These are phyloP conservation scores for Pestalotiopsis fici DNA, from an alignment of 2,329 filamentous ascomycete genomes.

Conservation along the genomic window DNA sequence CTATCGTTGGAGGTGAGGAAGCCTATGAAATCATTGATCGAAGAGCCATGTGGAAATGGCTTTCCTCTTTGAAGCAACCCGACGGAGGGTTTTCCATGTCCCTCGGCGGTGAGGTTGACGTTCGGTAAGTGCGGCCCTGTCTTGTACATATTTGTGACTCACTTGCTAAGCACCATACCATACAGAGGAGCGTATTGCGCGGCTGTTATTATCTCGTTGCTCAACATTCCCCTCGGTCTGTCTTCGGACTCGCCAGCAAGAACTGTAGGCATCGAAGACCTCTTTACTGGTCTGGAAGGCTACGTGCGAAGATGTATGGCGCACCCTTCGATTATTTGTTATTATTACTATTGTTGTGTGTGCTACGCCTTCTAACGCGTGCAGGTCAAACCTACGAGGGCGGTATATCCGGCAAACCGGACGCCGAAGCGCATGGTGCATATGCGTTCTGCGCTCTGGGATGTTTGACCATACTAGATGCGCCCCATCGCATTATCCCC, in stretches of 20 bases:
- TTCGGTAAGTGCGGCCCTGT: conserved; percentile 60
- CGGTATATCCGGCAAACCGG: conserved; percentile 83
- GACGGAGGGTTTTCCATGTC: conserved; percentile 91
- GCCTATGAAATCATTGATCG: conserved; percentile 78
- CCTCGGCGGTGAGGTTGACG: conserved; percentile 86
- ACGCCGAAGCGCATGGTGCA: conserved; percentile 90
- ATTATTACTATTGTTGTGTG: neutral
- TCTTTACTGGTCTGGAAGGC: conserved; percentile 73
- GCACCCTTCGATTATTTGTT: neutral
- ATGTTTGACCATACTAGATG: conserved; percentile 82
- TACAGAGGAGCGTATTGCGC: conserved; percentile 87
- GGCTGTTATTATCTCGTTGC: conserved; percentile 77
- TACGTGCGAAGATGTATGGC: conserved; percentile 79
- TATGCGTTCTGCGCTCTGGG: conserved; percentile 95
- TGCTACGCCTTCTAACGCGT: conserved; percentile 18
- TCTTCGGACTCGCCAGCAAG: conserved; percentile 71
- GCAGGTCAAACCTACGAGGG: conserved; percentile 92
- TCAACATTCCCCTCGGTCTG: conserved; percentile 80
- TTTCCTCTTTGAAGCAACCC: conserved; percentile 81
- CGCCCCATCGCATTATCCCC: conserved; percentile 73
- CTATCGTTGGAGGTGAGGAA: conserved; percentile 74
- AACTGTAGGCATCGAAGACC: conserved; percentile 60
- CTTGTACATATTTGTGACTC: neutral
- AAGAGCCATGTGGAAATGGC: conserved; percentile 85
- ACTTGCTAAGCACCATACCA: neutral